Base-by-base conservation (phyloP, 192 early-diverging fungal genomes). In the Haplosporangium gracile region DNA sequence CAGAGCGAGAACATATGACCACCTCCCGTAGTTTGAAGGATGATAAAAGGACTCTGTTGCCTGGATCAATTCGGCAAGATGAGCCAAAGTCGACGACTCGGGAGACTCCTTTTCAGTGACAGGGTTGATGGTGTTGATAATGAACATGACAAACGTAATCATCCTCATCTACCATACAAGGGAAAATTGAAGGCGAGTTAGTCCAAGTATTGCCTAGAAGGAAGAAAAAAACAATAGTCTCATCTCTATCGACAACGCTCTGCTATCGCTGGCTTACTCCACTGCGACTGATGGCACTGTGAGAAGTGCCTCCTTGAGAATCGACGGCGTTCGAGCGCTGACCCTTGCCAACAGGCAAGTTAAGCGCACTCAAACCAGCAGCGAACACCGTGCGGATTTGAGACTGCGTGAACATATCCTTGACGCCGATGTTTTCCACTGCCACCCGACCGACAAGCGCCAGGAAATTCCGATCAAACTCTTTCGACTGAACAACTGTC, bases 1-100 rank as follows among this genome's bases (percentile, higher is more conserved):
- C 24, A 92, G 88, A 1, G 95, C 91, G 10, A 99, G 91, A 10
- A 88, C 86, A 63, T 90, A 90, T 29, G 95, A 95, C 98, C 98
- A 99, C 70, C 82, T 79, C 5, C 98, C 98, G 79, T 91, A 90
- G 90, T 99, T 99, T n/a, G 96, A 96, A 18, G 98, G 98, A 86
- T 99, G 97, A 78, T 91, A 97, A 80, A 94, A 98, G 0, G 95
- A 94, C 88, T 99, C 98, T 38, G 94, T 92, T 68, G 97, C 96
- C 76, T 94, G 95, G 71, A 99, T 95, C 32, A 98, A 76, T 77
- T 94, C 91, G 18, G 89, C 85, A 60, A 99, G 90, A 77, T 94
- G 92, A 43, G 90, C 80, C 45, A 96, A 73, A 13, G 93, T 88
- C 13, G 90, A 84, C 9, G 89, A 89, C 43, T 93, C 78, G 68